Base-by-base conservation (phyloP, 768 basidiomycete genomes). In the Austroboletus eburneus region DNA sequence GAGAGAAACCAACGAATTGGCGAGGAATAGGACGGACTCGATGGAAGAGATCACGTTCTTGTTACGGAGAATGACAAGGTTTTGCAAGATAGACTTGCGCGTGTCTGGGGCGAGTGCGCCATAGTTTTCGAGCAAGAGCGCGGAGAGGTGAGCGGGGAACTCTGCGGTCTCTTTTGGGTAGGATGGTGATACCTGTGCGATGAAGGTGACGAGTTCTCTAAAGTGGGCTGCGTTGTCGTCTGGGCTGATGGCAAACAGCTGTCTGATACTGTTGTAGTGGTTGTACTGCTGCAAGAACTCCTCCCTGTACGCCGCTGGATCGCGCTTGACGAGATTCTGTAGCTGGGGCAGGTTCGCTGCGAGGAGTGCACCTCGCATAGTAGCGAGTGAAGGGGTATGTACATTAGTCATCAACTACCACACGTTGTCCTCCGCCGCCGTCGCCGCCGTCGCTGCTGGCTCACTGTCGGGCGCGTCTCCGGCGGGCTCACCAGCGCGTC, bases 241-340 rank as follows among this genome's bases (percentile, higher is more conserved):
- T 2, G 93, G 90, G 59, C 82, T 83, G 49, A 85, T 72, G 57
- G 77, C 76, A 58, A 93, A 92, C 52, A 99, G 87, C 58, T 91
- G 80, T 27, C 89, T 80, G 45, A 87, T 83, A 54, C 83, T 87
- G 56, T 87, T 80, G 69, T 94, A 98, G 66, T 95, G 91, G 50
- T 89, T 90, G 86, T 92, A 96, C 75, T 99, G 95, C 54, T 91
- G 91, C 14, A 93, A 63, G 57, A 98, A 99, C 57, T 99, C 96
- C 51, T 98, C 95, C 63, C 81, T 87, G 73, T 99, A 98, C 0
- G 80, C 84, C 9, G 71, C 67, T 3, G 95, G 89, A 64, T 96
- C 91, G 36, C 96, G 80, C 64, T 99, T 99, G 66, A 99, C 93
- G 43, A 98, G 76, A 64, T 97, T 97, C 66, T 98, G 95, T 8